Conservation (phyloP, 805 yeast genomes). For the Monosporozyma solicola region DNA sequence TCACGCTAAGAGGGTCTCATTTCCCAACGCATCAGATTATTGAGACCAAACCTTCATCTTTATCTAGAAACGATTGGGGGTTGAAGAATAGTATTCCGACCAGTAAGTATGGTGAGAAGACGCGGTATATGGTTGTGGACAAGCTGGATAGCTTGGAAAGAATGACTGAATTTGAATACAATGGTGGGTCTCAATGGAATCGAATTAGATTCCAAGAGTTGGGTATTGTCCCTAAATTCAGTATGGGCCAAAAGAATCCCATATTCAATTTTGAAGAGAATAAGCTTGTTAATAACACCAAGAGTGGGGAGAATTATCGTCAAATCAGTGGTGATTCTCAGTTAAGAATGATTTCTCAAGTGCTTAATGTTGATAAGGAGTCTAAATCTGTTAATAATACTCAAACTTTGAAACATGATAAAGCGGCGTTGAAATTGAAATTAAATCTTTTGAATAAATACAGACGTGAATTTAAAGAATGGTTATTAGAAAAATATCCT, state of each 20-base stretch:
- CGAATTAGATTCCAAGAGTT: conserved; percentile 61
- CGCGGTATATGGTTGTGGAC: conserved; percentile 52
- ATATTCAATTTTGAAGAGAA: conserved; percentile 19
- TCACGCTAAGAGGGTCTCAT: conserved; percentile 4
- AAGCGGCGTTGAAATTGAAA: background rate
- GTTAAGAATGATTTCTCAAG: conserved; percentile 6
- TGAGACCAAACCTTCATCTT: conserved; percentile 56
- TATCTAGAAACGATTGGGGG: conserved; percentile 65
- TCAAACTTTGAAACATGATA: background rate
- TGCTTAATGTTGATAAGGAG: conserved; percentile 3
- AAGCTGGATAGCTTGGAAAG: conserved; percentile 59
- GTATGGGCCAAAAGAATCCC: conserved; percentile 27
- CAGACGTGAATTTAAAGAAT: conserved; percentile 45
- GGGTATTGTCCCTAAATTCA: conserved; percentile 35
- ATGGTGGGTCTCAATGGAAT: conserved; percentile 47
- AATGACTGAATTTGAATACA: conserved; percentile 63
- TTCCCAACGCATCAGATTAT: conserved; percentile 66
- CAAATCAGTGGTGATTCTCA: conserved; percentile 3
- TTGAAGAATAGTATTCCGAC: conserved; percentile 61
- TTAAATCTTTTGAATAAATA: conserved; percentile 5
- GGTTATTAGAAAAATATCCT: conserved; percentile 46
- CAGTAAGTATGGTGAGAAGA: conserved; percentile 28
- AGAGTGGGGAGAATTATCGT: background rate
- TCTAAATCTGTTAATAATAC: background rate
- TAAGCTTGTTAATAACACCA: background rate